Evolutionary conservation across 495 filamentous ascomycete species (phyloP).

Genomic region (Achaetomiella virescens): DNA sequence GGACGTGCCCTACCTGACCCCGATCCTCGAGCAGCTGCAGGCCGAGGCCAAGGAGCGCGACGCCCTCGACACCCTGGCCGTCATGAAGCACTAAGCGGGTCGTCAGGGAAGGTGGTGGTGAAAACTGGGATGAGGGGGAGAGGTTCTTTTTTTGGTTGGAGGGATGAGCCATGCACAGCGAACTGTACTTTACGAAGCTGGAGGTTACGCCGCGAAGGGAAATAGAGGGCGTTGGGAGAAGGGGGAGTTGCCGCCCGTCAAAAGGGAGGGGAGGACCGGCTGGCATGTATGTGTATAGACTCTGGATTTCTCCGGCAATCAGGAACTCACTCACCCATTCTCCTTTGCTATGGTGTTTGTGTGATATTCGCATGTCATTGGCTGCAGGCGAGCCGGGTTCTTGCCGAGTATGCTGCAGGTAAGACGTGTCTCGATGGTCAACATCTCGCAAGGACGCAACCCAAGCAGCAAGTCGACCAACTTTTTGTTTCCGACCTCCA

Average conservation of each 20-base stretch:
- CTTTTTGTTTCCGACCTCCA: too few species aligned
- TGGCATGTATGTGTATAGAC: slow-evolving; percentile 19
- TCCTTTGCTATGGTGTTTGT: too few species aligned
- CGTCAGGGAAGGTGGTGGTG: not conserved
- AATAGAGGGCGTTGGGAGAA: not conserved
- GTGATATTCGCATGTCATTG: too few species aligned
- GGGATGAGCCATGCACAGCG: not conserved
- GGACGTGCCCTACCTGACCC: slow-evolving; percentile 30
- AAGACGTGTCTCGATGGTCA: too few species aligned
- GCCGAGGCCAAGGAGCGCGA: slow-evolving; percentile 73
- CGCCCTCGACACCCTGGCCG: slow-evolving; percentile 74
- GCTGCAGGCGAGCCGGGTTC: too few species aligned
- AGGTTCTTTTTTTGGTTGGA: not conserved
- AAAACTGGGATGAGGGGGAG: not conserved
- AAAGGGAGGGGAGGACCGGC: not conserved
- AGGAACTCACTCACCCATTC: slow-evolving; percentile 7
- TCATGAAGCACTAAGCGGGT: slow-evolving; percentile 47
- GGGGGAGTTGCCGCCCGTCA: not conserved
- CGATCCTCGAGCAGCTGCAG: slow-evolving; percentile 39
- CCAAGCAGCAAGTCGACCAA: too few species aligned
- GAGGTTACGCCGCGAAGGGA: not conserved
- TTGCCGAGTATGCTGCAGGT: too few species aligned
- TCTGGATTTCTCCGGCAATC: slow-evolving; percentile 5
- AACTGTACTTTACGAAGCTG: slow-evolving; percentile 8
- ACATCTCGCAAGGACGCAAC: too few species aligned